These are phyloP conservation scores for Candida tallmaniae DNA, from an alignment of 805 yeast genomes.

Conservation along the genomic window DNA sequence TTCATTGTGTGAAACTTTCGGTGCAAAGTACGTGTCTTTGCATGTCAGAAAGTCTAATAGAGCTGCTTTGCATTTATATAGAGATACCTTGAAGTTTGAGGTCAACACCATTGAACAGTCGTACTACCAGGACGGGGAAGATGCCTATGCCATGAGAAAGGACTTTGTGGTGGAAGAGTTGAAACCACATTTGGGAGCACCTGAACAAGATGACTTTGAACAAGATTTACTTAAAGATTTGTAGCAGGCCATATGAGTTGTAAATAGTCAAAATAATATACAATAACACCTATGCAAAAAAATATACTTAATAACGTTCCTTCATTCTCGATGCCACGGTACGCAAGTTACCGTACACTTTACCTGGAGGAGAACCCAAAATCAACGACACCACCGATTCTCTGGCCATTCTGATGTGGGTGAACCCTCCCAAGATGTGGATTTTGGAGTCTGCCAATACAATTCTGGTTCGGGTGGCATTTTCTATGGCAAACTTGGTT, in stretches of 20 bases:
- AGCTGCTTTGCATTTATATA: constrained; percentile 90
- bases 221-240: constrained; percentile 27
- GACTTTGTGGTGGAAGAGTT: constrained; percentile 56
- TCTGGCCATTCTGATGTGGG: constrained; percentile 97
- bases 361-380: constrained; percentile 97
- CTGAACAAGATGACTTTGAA: constrained; percentile 52
- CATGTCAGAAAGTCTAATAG: constrained; percentile 92
- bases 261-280: constrained; percentile 4
- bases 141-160: constrained; percentile 93
- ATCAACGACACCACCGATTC: constrained; percentile 92
- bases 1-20: constrained; percentile 75
- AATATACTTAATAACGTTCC: constrained; percentile 66
- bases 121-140: constrained; percentile 97
- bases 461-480: constrained; percentile 96
- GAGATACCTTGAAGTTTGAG: constrained; percentile 79
- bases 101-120: constrained; percentile 76
- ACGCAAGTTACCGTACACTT: constrained; percentile 94
- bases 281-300: constrained; percentile 4
- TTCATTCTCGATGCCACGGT: constrained; percentile 96
- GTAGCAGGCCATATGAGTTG: constrained; percentile 4
- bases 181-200: constrained; percentile 46
- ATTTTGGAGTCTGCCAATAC: constrained; percentile 96
- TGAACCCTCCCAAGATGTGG: constrained; percentile 94
- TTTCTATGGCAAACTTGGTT: constrained; percentile 97
- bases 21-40: constrained; percentile 78